These are phyloP conservation scores for Pseudopyrenochaeta lycopersici DNA, from an alignment of 2,329 filamentous ascomycete species.

Conservation along the genomic window DNA sequence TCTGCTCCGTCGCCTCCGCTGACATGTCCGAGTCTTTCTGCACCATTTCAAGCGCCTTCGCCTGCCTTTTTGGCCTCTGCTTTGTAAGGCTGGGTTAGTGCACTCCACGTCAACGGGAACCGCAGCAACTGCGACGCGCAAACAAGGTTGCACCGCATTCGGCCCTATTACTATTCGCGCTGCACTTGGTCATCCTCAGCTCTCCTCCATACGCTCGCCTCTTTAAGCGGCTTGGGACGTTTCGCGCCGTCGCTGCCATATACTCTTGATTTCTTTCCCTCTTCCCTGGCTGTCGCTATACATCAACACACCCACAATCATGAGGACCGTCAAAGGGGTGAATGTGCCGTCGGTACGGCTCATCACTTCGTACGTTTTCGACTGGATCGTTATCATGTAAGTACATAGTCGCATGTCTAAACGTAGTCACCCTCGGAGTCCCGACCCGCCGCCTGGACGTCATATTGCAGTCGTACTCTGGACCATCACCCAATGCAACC, in stretches of 20 bases:
- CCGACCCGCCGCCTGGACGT: slow-evolving; percentile 4
- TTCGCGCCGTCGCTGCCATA: background rate
- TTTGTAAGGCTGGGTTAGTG: background rate
- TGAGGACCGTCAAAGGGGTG: slow-evolving; percentile 34
- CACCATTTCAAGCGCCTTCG: background rate
- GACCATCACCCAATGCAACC: too few relatives aligned
- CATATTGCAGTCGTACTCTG: too few relatives aligned
- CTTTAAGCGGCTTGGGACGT: slow-evolving; percentile 16
- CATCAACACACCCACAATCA: slow-evolving; percentile 17
- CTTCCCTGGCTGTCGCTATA: slow-evolving; percentile 10
- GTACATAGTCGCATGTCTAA: slow-evolving; percentile 21
- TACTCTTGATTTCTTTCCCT: slow-evolving; percentile 13
- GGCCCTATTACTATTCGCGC: slow-evolving; percentile 11
- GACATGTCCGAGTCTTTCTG: background rate
- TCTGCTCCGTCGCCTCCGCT: background rate
- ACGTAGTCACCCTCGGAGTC: slow-evolving; percentile 7
- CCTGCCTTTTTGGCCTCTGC: background rate
- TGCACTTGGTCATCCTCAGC: slow-evolving; percentile 10
- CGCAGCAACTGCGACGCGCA: slow-evolving; percentile 1
- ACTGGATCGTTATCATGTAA: slow-evolving; percentile 76
- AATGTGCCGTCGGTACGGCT: slow-evolving; percentile 60
- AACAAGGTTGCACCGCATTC: slow-evolving; percentile 1
- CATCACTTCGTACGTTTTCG: slow-evolving; percentile 72
- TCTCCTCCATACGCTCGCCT: slow-evolving; percentile 16
- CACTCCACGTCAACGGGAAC: slow-evolving; percentile 7